These are phyloP conservation scores for Stemphylium vesicarium DNA, from an alignment of 2,329 filamentous ascomycete genomes.

Conservation along the genomic window DNA sequence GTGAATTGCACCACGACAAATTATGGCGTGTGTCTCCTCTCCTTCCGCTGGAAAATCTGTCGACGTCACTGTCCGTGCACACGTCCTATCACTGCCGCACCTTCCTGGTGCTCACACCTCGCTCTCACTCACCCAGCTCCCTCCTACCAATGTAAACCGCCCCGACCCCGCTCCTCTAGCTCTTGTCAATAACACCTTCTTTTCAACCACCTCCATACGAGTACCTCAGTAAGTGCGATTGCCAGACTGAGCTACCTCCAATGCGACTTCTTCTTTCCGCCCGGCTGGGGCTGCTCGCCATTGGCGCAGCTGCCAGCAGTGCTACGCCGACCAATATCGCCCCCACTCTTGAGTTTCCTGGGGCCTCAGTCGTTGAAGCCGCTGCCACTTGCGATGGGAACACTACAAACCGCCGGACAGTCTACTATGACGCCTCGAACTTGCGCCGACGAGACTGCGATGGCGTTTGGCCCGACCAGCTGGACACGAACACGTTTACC, in stretches of 20 bases:
- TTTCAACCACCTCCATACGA: not conserved
- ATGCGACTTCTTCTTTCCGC: not conserved
- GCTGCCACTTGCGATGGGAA: not conserved
- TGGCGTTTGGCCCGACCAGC: conserved; percentile 25
- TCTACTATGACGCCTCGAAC: conserved; percentile 33
- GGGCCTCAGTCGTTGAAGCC: conserved; percentile 2
- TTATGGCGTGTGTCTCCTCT: too few species aligned
- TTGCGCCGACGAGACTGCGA: conserved; percentile 27
- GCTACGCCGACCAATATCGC: not conserved
- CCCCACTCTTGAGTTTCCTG: conserved; percentile 15
- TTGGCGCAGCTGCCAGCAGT: not conserved
- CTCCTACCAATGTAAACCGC: not conserved
- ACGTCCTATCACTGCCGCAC: not conserved
- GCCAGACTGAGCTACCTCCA: not conserved
- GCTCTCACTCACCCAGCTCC: not conserved
- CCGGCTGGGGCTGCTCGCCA: not conserved
- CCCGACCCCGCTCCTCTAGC: not conserved
- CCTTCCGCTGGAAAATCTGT: not conserved
- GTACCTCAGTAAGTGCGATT: not conserved
- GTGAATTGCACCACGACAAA: too few species aligned
- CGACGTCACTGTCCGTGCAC: not conserved
- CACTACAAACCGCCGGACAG: conserved; percentile 7
- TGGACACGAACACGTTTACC: conserved; percentile 31
- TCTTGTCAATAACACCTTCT: not conserved
- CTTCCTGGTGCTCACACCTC: not conserved